Evolutionary conservation across 768 basidiomycete species (phyloP).

Genomic region (Xerocomus potaroensis): DNA sequence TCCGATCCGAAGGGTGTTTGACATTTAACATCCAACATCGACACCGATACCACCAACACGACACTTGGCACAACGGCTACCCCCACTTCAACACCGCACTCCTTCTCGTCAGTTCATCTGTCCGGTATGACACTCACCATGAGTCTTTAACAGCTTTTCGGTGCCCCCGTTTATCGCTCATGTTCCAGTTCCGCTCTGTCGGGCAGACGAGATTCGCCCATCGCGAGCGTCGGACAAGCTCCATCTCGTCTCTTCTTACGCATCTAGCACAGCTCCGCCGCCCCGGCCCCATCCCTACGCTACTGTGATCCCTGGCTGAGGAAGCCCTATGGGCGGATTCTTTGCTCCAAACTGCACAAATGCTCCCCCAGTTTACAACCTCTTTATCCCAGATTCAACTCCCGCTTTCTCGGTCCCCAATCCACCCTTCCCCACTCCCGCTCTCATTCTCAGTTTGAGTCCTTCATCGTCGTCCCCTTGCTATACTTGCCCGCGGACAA

Average conservation of each 20-base stretch:
- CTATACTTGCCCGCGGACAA: slow-evolving; percentile 18
- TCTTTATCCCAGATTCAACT: slow-evolving; percentile 40
- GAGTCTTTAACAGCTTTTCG: slow-evolving; percentile 30
- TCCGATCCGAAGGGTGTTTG: slow-evolving; percentile 38
- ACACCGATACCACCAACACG: too few species aligned
- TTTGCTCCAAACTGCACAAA: slow-evolving; percentile 27
- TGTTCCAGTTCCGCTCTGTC: slow-evolving; percentile 41
- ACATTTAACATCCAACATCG: too few species aligned
- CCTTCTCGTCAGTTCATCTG: too few species aligned
- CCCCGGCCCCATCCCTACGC: slow-evolving; percentile 52
- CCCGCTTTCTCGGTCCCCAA: slow-evolving; percentile 29
- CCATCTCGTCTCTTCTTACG: slow-evolving; percentile 54
- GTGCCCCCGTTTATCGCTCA: slow-evolving; percentile 36
- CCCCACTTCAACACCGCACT: slow-evolving; percentile 47
- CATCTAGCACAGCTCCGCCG: slow-evolving; percentile 47
- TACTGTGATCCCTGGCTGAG: slow-evolving; percentile 60
- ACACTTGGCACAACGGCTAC: slow-evolving; percentile 40
- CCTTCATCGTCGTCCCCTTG: slow-evolving; percentile 32
- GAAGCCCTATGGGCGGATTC: slow-evolving; percentile 29
- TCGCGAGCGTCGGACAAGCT: slow-evolving; percentile 52
- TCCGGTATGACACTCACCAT: slow-evolving; percentile 47
- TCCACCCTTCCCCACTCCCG: too few species aligned
- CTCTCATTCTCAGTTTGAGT: too few species aligned
- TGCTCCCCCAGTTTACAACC: slow-evolving; percentile 36
- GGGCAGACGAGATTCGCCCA: slow-evolving; percentile 53